phyloP scores from a whole-genome alignment of 768 basidiomycete genomes.

The Trametes coccinea region DNA sequence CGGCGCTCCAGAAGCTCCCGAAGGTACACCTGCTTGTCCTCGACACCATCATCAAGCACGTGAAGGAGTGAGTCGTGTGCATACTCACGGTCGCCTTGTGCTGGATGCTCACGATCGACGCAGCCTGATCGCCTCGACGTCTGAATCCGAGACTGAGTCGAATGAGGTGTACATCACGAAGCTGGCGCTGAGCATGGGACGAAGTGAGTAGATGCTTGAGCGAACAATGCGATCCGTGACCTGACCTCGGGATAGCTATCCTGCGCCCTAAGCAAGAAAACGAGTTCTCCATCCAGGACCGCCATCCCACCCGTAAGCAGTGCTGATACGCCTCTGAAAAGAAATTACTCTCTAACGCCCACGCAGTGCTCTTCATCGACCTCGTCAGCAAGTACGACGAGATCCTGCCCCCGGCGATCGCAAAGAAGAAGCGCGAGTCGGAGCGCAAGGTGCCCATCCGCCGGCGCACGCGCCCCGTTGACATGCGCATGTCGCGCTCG shows the following conservation, averaged over 20 bases:
- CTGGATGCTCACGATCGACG: neutral
- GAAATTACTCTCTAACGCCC: neutral
- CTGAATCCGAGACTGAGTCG: slow-evolving; percentile 44
- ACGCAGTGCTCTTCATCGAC: slow-evolving; percentile 79
- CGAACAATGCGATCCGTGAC: neutral
- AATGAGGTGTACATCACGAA: slow-evolving; percentile 85
- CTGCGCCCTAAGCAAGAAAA: slow-evolving; percentile 82
- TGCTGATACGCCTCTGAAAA: slow-evolving; percentile 7
- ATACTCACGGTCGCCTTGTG: neutral
- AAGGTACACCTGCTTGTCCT: slow-evolving; percentile 80
- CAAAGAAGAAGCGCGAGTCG: slow-evolving; percentile 83
- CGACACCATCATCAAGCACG: slow-evolving; percentile 74
- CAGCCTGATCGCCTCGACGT: slow-evolving; percentile 70
- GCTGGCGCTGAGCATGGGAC: slow-evolving; percentile 81
- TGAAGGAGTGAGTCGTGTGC: slow-evolving; percentile 57
- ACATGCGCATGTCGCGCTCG: slow-evolving; percentile 84
- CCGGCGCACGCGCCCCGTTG: slow-evolving; percentile 84
- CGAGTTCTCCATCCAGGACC: slow-evolving; percentile 87
- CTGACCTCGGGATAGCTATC: slow-evolving; percentile 50
- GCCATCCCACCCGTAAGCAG: slow-evolving; percentile 71
- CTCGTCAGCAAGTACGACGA: slow-evolving; percentile 72
- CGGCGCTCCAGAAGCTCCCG: slow-evolving; percentile 68
- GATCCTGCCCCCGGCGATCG: slow-evolving; percentile 79
- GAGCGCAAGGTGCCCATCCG: slow-evolving; percentile 81
- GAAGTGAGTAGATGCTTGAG: slow-evolving; percentile 56